Percentiles rank a stretch among this genome's conserved stretches.
These are phyloP conservation scores for Cladophialophora psammophila DNA, from an alignment of 2,329 filamentous ascomycete species.

Conservation along the genomic window DNA sequence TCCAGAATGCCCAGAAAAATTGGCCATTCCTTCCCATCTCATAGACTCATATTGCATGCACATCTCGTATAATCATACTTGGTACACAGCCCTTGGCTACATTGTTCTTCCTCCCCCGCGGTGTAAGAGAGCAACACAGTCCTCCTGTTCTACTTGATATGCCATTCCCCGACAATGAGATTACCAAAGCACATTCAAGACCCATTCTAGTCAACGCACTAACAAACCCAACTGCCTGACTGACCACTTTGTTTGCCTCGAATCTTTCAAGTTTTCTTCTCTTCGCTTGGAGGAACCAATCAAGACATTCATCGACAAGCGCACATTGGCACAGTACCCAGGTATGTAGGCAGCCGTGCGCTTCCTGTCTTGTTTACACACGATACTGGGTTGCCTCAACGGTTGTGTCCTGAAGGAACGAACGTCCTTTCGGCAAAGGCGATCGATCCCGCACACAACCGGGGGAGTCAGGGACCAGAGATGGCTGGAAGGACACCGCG, in stretches of 20 bases:
- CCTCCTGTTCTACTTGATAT: too few relatives aligned
- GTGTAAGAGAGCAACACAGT: too few relatives aligned
- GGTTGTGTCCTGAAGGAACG: background rate
- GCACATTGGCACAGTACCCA: background rate
- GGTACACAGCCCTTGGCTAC: too few relatives aligned
- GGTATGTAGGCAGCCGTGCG: background rate
- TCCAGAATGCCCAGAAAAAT: background rate
- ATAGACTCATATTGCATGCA: background rate
- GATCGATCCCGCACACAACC: background rate
- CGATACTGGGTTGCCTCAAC: background rate
- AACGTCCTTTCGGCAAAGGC: background rate
- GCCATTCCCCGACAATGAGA: too few relatives aligned
- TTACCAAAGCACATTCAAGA: too few relatives aligned
- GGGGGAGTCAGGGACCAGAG: background rate
- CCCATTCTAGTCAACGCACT: too few relatives aligned
- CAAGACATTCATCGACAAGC: background rate
- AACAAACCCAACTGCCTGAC: too few relatives aligned
- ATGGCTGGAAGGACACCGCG: background rate
- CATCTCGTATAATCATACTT: too few relatives aligned
- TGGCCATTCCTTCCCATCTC: background rate
- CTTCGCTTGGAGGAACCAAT: background rate
- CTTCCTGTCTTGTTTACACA: background rate
- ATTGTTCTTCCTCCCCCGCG: too few relatives aligned
- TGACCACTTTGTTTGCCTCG: background rate
- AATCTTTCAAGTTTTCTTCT: background rate